phyloP scores from a whole-genome alignment of 108 stramenopile genomes.

The Bacterosira constricta region DNA sequence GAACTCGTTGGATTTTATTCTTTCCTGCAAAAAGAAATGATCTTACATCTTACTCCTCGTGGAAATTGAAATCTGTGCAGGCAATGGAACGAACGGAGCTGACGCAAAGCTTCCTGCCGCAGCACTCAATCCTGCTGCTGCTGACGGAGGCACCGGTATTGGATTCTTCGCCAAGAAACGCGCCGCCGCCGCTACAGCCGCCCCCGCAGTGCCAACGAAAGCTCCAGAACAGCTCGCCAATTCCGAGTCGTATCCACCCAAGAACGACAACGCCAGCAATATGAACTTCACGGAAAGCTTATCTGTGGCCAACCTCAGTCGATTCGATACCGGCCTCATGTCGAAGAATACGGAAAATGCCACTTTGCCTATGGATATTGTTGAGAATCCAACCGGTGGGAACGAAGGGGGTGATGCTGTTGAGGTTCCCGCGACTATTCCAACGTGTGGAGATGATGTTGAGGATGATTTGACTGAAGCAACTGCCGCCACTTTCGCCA shows the following conservation, averaged over 20 bases:
- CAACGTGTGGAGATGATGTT: slow-evolving; percentile 17
- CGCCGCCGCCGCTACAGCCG: not conserved
- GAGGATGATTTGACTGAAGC: slow-evolving; percentile 25
- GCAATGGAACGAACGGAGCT: not conserved
- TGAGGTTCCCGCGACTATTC: slow-evolving; percentile 6
- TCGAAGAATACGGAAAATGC: slow-evolving; percentile 11
- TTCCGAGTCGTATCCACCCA: not conserved
- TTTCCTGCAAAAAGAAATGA: not conserved
- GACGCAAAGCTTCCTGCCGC: slow-evolving; percentile 7
- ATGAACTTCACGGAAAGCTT: not conserved
- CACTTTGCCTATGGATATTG: not conserved
- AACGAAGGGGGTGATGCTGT: not conserved
- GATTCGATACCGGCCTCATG: slow-evolving; percentile 8
- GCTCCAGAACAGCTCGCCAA: not conserved
- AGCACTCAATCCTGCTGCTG: not conserved
- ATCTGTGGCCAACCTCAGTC: slow-evolving; percentile 18
- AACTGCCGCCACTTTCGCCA: slow-evolving; percentile 3
- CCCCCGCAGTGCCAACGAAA: not conserved
- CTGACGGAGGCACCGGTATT: slow-evolving; percentile 18
- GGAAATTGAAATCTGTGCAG: not conserved
- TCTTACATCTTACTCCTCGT: not conserved
- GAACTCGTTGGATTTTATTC: not conserved
- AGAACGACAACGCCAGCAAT: not conserved
- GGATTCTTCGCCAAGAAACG: slow-evolving; percentile 20
- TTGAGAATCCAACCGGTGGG: not conserved